Evolutionary conservation across 1,139 yeast genomes (phyloP), one percentile per base, ranked within the genome.

Genomic region (Debaryomyces robertsiae): DNA sequence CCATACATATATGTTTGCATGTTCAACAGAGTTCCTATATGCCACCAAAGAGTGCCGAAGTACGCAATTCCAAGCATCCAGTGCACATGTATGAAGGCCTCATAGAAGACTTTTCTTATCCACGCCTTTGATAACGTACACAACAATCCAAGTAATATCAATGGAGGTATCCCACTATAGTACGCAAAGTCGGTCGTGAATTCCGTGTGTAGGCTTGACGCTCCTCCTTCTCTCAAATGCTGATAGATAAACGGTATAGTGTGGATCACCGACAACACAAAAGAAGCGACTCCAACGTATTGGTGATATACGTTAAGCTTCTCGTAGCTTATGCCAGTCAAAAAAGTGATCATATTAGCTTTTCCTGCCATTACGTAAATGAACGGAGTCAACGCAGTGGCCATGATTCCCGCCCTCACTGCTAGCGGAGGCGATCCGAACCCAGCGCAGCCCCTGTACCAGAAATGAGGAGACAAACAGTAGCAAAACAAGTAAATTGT

Each of bases 371-470:
- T 57, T 2, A 77, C 63, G 44, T 73, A 70, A 22, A 78, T 56
- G 49, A 77, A 75, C 0, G 84, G 84, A 3, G 77, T 65, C 41
- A 78, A 61, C 0, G 82, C 81, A 18, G 74, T 63, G 3, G 80
- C 71, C 71, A 75, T 71, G 28, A 77, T 46, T 2, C 83, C 84
- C 1, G 82, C 65, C 40, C 84, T 58, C 1, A 77, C 73, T 0
- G 79, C 81, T 36, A 79, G 48, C n/a, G 86, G 86, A n/a, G 86
- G 83, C 1, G 82, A 68, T 1, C 86, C 87, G 57, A 81, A 80
- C 0, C 78, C 79, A 4, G 59, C 39, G 54, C 87, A 81, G 0
- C 65, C 77, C 47, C 85, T 60, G 50, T 76, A 77, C 75, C 79
- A 80, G 41, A 69, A 68, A 43, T 75, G 80, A 3, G 85, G 86